Conservation (phyloP, 768 basidiomycete genomes). For the Dentipellis sp. region DNA sequence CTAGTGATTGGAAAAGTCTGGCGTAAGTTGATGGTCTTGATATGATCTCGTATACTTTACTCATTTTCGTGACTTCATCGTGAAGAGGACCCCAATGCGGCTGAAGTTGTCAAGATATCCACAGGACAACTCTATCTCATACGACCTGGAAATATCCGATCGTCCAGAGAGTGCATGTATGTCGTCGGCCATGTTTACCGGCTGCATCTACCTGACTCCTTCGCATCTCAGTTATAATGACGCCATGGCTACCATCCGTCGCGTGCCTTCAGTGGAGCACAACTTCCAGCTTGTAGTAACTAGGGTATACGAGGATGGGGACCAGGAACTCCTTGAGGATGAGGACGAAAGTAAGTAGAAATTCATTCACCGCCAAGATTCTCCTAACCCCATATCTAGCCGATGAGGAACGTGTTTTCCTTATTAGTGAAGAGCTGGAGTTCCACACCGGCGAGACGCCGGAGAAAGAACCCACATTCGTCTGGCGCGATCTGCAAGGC, state of each 20-base stretch:
- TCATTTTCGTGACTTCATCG: conserved; percentile 18
- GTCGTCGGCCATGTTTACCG: conserved; percentile 20
- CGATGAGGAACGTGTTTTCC: conserved; percentile 88
- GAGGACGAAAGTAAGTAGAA: conserved; percentile 71
- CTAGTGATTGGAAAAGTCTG: conserved; percentile 88
- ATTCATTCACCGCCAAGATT: not conserved
- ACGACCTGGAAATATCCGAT: conserved; percentile 83
- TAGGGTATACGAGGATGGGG: conserved; percentile 95
- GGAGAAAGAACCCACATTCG: conserved; percentile 71
- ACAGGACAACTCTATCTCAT: conserved; percentile 88
- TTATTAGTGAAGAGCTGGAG: conserved; percentile 84
- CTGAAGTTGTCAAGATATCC: conserved; percentile 91
- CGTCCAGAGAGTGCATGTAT: conserved; percentile 95
- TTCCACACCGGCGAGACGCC: conserved; percentile 65
- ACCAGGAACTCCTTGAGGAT: conserved; percentile 90
- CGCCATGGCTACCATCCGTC: conserved; percentile 88
- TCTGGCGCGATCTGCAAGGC: conserved; percentile 88
- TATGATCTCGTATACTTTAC: too few relatives aligned
- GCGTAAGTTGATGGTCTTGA: conserved; percentile 50
- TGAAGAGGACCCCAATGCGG: conserved; percentile 86
- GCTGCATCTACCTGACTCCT: not conserved
- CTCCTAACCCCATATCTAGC: conserved; percentile 36
- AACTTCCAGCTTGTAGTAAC: conserved; percentile 90
- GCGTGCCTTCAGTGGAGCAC: conserved; percentile 67
- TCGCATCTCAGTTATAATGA: conserved; percentile 70